Base-by-base conservation (phyloP, 2,329 filamentous ascomycete genomes). In the Rosellinia necatrix region DNA sequence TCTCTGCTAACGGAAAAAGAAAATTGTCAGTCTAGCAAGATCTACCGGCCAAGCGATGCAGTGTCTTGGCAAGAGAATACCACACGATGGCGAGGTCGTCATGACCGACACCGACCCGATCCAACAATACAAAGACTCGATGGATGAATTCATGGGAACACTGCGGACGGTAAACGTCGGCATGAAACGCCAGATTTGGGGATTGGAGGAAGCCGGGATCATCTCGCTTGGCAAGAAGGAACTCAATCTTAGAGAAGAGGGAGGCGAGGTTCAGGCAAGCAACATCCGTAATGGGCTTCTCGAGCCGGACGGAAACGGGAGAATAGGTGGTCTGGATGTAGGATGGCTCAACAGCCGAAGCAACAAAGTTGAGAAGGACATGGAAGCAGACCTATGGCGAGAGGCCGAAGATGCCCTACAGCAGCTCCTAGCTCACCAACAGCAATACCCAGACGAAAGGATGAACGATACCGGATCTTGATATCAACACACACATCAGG, bases 301-400 rank as follows among this genome's bases (percentile, higher is more conserved):
- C 62, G 75, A 84, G 69, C 78, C 85, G 34, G 76, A 83, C 40
- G 83, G 80, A 34, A 74, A 78, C 53, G 83, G 78, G 19, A 78
- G 78, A 64, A 81, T 85, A 29, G 83, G 82, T 8, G 76, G 75
- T 24, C 78, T 97, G 49, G 92, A 97, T 69, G 87, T 96, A 12
- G 92, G 92, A 27, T 93, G 90, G 84, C 74, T 97, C 66, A 97
- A 97, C 70, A 92, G 90, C 66, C 83, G 91, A 54, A 91, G 90
- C 59, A 88, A 90, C 61, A 88, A 88, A 60, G 89, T 96, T 19
- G 90, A 90, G 53, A 84, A 87, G 66, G 88, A 91, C 61, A 94
- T 93, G 80, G 91, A 96, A 69, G 83, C 84, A 2, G 91, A 97
- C 74, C 75, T 96, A 40, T 88, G 93, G 85, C 80, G 64, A 7